Evolutionary conservation across 2,329 filamentous ascomycete species (phyloP).

Genomic region (Paraconiothyrium brasiliense): DNA sequence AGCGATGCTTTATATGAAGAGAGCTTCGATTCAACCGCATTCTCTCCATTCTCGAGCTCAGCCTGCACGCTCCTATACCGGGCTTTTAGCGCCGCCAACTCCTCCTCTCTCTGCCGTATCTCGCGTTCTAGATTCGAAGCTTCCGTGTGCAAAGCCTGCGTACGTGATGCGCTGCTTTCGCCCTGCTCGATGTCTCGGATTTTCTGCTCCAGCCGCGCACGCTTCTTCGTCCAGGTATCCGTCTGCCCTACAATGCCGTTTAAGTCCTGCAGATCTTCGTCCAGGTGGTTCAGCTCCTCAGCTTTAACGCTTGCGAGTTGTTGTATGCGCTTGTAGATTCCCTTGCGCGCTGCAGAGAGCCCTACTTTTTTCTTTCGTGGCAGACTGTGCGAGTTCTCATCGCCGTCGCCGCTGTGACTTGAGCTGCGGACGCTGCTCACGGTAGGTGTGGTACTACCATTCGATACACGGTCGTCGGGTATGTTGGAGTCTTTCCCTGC

Average conservation of each 20-base stretch:
- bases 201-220: slow-evolving; percentile 64
- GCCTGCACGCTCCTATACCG: slow-evolving; percentile 67
- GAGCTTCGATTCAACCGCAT: slow-evolving; percentile 73
- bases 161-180: slow-evolving; percentile 67
- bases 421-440: slow-evolving; percentile 50
- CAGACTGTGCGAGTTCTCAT: slow-evolving; percentile 22
- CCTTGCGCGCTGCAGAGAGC: slow-evolving; percentile 70
- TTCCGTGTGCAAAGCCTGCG: slow-evolving; percentile 60
- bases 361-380: slow-evolving; percentile 63
- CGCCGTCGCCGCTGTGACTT: slow-evolving; percentile 33
- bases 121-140: slow-evolving; percentile 66
- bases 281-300: slow-evolving; percentile 72
- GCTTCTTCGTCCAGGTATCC: slow-evolving; percentile 66
- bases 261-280: slow-evolving; percentile 65
- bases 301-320: slow-evolving; percentile 72
- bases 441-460: slow-evolving; percentile 61
- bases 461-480: slow-evolving; percentile 57
- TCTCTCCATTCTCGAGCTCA: slow-evolving; percentile 70
- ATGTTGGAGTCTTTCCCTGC: slow-evolving; percentile 39
- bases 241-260: slow-evolving; percentile 68
- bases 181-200: slow-evolving; percentile 62
- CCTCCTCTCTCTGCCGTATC: slow-evolving; percentile 72
- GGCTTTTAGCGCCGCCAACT: slow-evolving; percentile 68
- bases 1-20: slow-evolving; percentile 76
- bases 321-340: slow-evolving; percentile 70